Evolutionary conservation across 352 stramenopile species (phyloP).

Genomic region (Phytophthora tentaculata): DNA sequence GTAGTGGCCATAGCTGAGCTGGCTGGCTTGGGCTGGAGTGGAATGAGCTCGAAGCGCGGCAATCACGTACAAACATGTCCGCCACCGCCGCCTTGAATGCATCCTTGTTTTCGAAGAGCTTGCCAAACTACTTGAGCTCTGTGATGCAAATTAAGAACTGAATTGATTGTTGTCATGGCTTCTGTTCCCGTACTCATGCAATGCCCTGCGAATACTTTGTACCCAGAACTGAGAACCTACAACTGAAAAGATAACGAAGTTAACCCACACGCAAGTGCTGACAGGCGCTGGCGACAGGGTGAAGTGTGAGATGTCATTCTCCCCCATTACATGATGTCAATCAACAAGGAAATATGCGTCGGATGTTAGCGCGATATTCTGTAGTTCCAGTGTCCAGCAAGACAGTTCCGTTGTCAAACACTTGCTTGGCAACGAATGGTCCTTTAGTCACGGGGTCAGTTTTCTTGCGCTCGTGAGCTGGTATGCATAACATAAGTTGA

Average conservation of each 20-base stretch:
- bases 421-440: slow-evolving; percentile 10
- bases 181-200: neutral
- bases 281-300: too few relatives aligned
- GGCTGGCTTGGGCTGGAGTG: too few relatives aligned
- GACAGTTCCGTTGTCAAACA: slow-evolving; percentile 19
- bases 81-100: too few relatives aligned
- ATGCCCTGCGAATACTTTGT: neutral
- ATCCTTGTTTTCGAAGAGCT: too few relatives aligned
- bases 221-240: neutral
- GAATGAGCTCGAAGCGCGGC: too few relatives aligned
- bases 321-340: neutral
- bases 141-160: neutral
- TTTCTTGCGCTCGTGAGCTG: neutral
- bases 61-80: too few relatives aligned
- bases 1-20: too few relatives aligned
- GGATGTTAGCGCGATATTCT: slow-evolving; percentile 5
- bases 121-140: neutral
- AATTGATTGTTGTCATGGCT: neutral
- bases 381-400: slow-evolving; percentile 6
- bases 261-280: too few relatives aligned
- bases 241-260: too few relatives aligned
- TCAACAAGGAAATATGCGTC: slow-evolving; percentile 19
- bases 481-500: slow-evolving; percentile 10
- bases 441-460: neutral
- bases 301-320: too few relatives aligned